Evolutionary conservation across 2,329 filamentous ascomycete genomes (phyloP).

Genomic region (Akanthomyces muscarius): DNA sequence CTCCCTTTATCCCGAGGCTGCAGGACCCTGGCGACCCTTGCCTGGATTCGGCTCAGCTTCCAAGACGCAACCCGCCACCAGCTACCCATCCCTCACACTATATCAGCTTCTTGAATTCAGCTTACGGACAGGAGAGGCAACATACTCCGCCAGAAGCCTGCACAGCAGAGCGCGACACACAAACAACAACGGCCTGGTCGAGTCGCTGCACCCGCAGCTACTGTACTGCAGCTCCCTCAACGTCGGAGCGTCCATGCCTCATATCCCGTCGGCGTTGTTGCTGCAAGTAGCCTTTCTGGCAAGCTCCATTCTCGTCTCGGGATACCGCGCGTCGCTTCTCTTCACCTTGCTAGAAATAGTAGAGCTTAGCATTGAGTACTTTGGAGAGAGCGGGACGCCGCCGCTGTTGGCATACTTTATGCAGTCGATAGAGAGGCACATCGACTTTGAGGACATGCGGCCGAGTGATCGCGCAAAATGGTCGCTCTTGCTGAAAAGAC

Average conservation of each 20-base stretch:
- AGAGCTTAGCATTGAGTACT: slow-evolving; percentile 30
- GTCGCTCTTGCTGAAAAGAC: slow-evolving; percentile 26
- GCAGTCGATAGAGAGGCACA: slow-evolving; percentile 32
- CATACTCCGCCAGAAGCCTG: slow-evolving; percentile 20
- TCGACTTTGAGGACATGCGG: slow-evolving; percentile 29
- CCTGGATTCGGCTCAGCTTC: slow-evolving; percentile 31
- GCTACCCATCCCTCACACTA: slow-evolving; percentile 1
- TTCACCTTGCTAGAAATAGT: slow-evolving; percentile 35
- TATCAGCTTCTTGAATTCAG: slow-evolving; percentile 14
- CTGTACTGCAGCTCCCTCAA: slow-evolving; percentile 38
- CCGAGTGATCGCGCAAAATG: slow-evolving; percentile 33
- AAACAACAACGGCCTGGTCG: slow-evolving; percentile 30
- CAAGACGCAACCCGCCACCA: neutral
- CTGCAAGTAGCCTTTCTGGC: slow-evolving; percentile 37
- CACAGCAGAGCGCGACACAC: slow-evolving; percentile 19
- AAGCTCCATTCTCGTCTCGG: slow-evolving; percentile 32
- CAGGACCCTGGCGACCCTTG: slow-evolving; percentile 65
- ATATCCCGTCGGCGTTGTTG: slow-evolving; percentile 33
- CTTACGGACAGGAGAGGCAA: neutral
- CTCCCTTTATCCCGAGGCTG: slow-evolving; percentile 68
- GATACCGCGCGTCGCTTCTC: slow-evolving; percentile 32
- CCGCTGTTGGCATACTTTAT: slow-evolving; percentile 33
- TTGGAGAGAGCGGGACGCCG: slow-evolving; percentile 33
- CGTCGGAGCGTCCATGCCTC: slow-evolving; percentile 32
- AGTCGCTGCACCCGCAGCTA: slow-evolving; percentile 32